Percentiles rank a stretch among this genome's conserved stretches.
Conservation (phyloP, 2,329 filamentous ascomycete species). For the Sclerotinia subarctica region DNA sequence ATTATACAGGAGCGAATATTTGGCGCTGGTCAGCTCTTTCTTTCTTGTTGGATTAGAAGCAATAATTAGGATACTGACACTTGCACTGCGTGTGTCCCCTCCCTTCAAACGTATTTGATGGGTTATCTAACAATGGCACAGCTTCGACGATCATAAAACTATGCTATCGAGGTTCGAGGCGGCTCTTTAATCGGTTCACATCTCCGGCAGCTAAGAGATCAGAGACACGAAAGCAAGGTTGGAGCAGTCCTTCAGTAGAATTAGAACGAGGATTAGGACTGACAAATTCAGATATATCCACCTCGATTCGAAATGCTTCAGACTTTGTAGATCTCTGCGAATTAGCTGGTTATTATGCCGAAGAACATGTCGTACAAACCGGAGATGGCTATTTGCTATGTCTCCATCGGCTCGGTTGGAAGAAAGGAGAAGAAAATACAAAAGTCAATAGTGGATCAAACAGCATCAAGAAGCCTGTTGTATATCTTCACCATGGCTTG, state of each 20-base stretch:
- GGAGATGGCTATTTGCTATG: constrained; percentile 90
- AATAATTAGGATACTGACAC: constrained; percentile 78
- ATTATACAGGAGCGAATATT: constrained; percentile 69
- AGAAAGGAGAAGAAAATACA: constrained; percentile 73
- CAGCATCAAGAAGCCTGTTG: constrained; percentile 74
- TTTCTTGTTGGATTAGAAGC: constrained; percentile 78
- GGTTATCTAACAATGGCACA: constrained; percentile 38
- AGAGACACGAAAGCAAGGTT: constrained; percentile 64
- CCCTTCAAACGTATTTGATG: neutral
- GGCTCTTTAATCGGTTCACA: constrained; percentile 75
- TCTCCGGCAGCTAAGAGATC: constrained; percentile 66
- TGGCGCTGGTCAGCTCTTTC: constrained; percentile 81
- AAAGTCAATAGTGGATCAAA: constrained; percentile 70
- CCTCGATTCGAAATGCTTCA: constrained; percentile 76
- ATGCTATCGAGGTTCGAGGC: constrained; percentile 78
- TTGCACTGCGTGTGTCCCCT: constrained; percentile 71
- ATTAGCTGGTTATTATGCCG: constrained; percentile 85
- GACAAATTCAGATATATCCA: constrained; percentile 56
- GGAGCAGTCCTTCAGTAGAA: constrained; percentile 56
- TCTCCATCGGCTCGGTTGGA: constrained; percentile 81
- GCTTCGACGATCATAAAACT: constrained; percentile 76
- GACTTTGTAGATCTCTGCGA: constrained; percentile 95
- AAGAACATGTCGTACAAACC: constrained; percentile 95
- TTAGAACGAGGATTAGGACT: constrained; percentile 45
- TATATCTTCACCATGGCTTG: constrained; percentile 92